A percentile compares a stretch with the other conserved stretches of the same genome.
These are phyloP conservation scores for Mortierella sp. DNA, from an alignment of 371 early-diverging fungal species.

Conservation along the genomic window DNA sequence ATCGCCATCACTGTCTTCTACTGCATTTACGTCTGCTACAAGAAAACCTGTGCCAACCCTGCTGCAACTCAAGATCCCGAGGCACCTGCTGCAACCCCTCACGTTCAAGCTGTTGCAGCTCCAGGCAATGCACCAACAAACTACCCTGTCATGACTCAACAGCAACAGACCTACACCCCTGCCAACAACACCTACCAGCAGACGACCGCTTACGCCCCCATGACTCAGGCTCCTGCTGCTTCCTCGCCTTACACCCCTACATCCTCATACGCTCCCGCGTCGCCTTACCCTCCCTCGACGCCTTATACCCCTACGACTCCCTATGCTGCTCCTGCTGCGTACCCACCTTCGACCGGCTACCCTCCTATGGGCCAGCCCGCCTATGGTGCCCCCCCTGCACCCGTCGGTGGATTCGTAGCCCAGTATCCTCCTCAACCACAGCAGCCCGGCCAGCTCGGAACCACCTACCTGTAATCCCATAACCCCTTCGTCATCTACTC, in stretches of 20 bases:
- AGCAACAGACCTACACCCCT: background rate
- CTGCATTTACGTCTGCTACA: background rate
- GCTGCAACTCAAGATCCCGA: background rate
- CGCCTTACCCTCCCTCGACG: background rate
- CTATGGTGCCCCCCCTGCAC: background rate
- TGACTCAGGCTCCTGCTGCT: background rate
- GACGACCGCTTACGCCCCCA: background rate
- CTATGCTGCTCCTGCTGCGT: background rate
- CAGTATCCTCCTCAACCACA: slow-evolving; percentile 12
- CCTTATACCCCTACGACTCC: slow-evolving; percentile 4
- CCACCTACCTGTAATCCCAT: background rate
- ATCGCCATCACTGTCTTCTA: background rate
- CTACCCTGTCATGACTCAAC: background rate
- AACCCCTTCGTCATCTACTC: background rate
- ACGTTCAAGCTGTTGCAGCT: background rate
- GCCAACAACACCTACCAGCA: background rate
- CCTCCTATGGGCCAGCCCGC: background rate
- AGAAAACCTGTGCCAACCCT: background rate
- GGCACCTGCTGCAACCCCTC: background rate
- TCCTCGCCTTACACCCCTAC: background rate
- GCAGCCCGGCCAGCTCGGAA: slow-evolving; percentile 1
- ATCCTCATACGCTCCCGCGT: background rate
- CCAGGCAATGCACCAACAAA: background rate
- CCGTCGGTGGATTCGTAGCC: background rate
- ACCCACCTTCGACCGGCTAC: background rate